These are phyloP conservation scores for Graphilbum fragrans DNA, from an alignment of 2,329 filamentous ascomycete genomes.

Conservation along the genomic window DNA sequence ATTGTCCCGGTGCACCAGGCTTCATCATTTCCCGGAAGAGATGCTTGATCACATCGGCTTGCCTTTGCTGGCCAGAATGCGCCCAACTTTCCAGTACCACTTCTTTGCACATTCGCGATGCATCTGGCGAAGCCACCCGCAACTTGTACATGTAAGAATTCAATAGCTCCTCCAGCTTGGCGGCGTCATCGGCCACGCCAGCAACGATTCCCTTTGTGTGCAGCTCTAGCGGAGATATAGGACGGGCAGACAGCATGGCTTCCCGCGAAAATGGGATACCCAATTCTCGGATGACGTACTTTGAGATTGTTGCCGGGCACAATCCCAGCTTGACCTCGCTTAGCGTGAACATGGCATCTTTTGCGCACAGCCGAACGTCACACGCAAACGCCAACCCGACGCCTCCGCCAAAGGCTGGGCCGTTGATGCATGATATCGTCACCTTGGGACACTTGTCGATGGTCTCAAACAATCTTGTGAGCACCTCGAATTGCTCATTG, in stretches of 20 bases:
- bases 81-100: too few species aligned
- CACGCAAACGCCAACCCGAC: constrained; percentile 1
- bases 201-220: too few species aligned
- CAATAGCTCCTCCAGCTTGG: too few species aligned
- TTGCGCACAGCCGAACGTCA: neutral
- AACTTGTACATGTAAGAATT: too few species aligned
- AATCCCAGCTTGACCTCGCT: constrained; percentile 1
- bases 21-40: too few species aligned
- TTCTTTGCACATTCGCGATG: too few species aligned
- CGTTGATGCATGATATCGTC: neutral
- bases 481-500: neutral
- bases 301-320: neutral
- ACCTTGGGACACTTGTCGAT: neutral
- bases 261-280: neutral
- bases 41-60: too few species aligned
- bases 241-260: neutral
- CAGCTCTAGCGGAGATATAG: too few species aligned
- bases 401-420: constrained; percentile 1
- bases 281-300: constrained; percentile 1
- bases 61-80: too few species aligned
- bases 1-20: too few species aligned
- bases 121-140: too few species aligned
- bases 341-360: neutral
- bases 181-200: too few species aligned
- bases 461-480: neutral